Percentiles rank a stretch among this genome's conserved stretches.
Conservation (phyloP, 2,329 filamentous ascomycete genomes). For the Verticillium klebahnii region DNA sequence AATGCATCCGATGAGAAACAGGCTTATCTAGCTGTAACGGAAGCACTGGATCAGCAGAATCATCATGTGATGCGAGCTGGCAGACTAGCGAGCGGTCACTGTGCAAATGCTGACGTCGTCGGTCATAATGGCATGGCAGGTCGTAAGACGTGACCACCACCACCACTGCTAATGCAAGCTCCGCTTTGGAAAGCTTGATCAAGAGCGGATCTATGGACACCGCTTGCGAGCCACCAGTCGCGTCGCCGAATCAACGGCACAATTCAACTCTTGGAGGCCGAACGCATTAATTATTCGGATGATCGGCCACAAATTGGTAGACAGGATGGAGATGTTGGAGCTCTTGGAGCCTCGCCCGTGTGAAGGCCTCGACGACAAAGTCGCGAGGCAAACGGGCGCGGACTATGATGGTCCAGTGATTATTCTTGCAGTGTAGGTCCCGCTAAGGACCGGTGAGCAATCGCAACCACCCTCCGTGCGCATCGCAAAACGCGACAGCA, state of each 20-base stretch:
- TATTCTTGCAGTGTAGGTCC: constrained; percentile 35
- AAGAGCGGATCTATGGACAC: not conserved
- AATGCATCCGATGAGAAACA: not conserved
- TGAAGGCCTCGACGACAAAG: constrained; percentile 17
- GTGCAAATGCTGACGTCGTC: not conserved
- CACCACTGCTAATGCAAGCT: not conserved
- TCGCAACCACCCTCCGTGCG: constrained; percentile 12
- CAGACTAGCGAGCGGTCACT: not conserved
- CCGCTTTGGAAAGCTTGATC: not conserved
- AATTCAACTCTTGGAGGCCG: too few relatives aligned
- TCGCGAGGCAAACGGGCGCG: constrained; percentile 34
- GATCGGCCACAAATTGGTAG: too few relatives aligned
- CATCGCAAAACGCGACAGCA: constrained; percentile 12
- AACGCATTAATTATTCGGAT: too few relatives aligned
- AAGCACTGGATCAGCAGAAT: not conserved
- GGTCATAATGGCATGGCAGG: not conserved
- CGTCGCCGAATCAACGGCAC: not conserved
- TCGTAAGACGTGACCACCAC: not conserved
- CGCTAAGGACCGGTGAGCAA: not conserved
- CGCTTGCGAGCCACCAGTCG: not conserved
- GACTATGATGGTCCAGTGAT: constrained; percentile 48
- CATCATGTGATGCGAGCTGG: not conserved
- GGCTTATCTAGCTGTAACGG: not conserved
- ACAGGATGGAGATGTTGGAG: constrained; percentile 35
- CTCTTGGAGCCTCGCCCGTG: constrained; percentile 48